Evolutionary conservation across 345 rosid genomes (phyloP).

Genomic region (Acer campestre): DNA sequence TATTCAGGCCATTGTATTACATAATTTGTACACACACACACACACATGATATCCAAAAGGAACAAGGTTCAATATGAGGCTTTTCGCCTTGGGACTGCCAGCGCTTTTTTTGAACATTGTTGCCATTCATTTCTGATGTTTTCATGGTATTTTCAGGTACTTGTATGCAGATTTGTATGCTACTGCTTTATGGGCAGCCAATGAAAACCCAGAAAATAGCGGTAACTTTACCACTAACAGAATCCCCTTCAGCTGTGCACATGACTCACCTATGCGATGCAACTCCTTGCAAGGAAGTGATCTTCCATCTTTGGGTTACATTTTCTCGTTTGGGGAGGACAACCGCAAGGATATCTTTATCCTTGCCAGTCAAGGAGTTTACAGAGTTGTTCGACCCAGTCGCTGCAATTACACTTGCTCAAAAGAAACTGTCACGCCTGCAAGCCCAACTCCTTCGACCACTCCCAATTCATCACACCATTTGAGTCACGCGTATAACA

Average conservation of each 20-base stretch:
- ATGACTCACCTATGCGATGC: conserved; percentile 73
- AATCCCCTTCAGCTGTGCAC: conserved; percentile 66
- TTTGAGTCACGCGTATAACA: conserved; percentile 11
- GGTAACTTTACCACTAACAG: conserved; percentile 63
- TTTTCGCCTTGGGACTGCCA: neutral
- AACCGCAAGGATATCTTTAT: conserved; percentile 72
- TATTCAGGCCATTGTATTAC: neutral
- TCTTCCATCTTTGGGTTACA: conserved; percentile 63
- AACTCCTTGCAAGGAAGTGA: conserved; percentile 47
- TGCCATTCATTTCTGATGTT: neutral
- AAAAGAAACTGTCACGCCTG: conserved; percentile 54
- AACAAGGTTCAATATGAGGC: neutral
- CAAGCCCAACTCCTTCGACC: conserved; percentile 42
- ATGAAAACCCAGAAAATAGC: conserved; percentile 67
- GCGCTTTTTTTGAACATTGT: neutral
- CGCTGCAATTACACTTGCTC: conserved; percentile 82
- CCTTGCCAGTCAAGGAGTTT: conserved; percentile 72
- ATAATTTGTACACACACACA: neutral
- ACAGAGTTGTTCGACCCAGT: conserved; percentile 78
- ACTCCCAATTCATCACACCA: conserved; percentile 46
- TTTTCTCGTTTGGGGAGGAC: conserved; percentile 86
- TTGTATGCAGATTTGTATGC: conserved; percentile 86
- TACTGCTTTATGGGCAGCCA: conserved; percentile 64
- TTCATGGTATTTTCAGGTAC: conserved; percentile 53
- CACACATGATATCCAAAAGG: neutral